Base-by-base conservation (phyloP, 2,329 filamentous ascomycete species). In the Monosporascus sp. region DNA sequence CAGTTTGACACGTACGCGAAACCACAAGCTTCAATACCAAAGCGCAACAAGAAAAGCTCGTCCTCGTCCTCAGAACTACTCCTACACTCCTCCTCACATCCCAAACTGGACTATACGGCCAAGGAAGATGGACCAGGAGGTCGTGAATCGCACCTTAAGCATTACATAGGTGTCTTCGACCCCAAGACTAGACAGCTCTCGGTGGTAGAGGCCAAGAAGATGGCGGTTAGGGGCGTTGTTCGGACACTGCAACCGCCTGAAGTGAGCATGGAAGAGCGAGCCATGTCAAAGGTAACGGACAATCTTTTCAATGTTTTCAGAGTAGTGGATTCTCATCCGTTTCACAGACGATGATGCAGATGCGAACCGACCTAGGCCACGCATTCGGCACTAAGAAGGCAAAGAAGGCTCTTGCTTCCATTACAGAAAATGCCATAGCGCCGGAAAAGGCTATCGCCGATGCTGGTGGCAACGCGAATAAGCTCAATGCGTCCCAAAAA, bases 351-450 rank as follows among this genome's bases (percentile, higher is more conserved):
- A 80, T 79, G 63, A 73, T 79, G 62, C 81, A 86, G 27, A 80
- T 81, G 65, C 82, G 82, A 61, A 86, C 84, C 61, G 82, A 86
- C 2, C 82, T 95, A 14, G 88, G 88, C 41, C 80, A 88, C 62
- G 84, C 87, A 35, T 95, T 95, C 64, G 90, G 90, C 68, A 93
- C 89, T 26, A 91, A 89, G 75, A 93, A 92, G 72, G 87, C 89
- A 22, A 88, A 86, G 77, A 93, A 92, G 73, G 87, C 84, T 1
- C 84, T 94, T 60, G 63, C 63, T 11, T 62, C 65, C n/a, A 61
- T 67, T 20, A 67, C 84, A 2, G 79, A 88, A 62, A 91, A 92
- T 65, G 87, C 87, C 19, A 90, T 93, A 60, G 72, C 71, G 43
- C 70, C 75, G 43, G 67, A 68, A 47, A 91, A 91, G 72, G 85